Base-by-base conservation (phyloP, 2,329 filamentous ascomycete genomes). In the Coniochaeta sp. region DNA sequence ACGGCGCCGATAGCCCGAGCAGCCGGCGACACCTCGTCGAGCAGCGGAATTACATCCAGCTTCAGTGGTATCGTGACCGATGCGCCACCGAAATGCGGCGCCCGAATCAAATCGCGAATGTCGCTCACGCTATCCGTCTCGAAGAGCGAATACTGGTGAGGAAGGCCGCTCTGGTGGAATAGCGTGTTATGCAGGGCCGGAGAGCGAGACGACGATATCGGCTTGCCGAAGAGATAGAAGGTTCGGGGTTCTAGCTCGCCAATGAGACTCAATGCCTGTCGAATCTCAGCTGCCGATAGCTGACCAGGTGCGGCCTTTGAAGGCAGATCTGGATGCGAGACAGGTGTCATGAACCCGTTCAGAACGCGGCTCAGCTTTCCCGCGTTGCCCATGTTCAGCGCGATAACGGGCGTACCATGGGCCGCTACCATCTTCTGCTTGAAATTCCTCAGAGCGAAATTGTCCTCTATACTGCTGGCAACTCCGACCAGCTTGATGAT, bases 41-140 rank as follows among this genome's bases (percentile, higher is more conserved):
- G 74, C 5, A 92, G 70, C 0, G 81, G 76, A 71, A 95, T 90
- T 53, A 97, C 83, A 60, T 95, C 89, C 27, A 94, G 75, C 72
- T 99, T 99, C 51, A 99, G 76, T 1, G 94, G 94, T 49, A 99
- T 97, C 0, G 94, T 99, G 45, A 99, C 90, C 3, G 91, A 96
- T 3, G 89, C 92, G 53, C 94, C 94, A 7, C 94, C 94, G 64
- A 99, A 99, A 58, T 86, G 77, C 1, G 85, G 73, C 1, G 82
- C 72, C 7, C 79, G 81, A 53, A 99, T 85, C 48, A 89, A 70
- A 2, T 80, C 71, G 57, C 75, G 72, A 3, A 95, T 73, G 31
- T 86, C 76, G 6, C 72, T 67, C 9, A 75, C 80, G 27, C 77
- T 70, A 56, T 84, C 80, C 1, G 91, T 95, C 71, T 97, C 94